Base-by-base conservation (phyloP, 345 rosid genomes). In the Syzygium grande region DNA sequence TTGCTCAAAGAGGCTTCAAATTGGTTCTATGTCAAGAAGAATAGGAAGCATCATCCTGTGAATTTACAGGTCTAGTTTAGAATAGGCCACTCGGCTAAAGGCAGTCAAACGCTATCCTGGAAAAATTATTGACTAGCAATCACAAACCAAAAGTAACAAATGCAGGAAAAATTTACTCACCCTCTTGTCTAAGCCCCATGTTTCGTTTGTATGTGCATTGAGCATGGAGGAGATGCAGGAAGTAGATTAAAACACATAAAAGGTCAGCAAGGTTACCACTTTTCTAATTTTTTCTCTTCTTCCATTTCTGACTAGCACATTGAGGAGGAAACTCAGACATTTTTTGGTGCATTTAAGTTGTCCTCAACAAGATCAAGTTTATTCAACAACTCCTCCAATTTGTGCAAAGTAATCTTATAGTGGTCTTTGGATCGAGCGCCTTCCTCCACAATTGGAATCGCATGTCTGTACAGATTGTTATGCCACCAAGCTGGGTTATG, bases 321-420 rank as follows among this genome's bases (percentile, higher is more conserved):
- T 38, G 83, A 19, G 83, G 49, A 73, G 49, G 83, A 10, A 73
- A 38, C 83, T 38, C 49, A 73, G 19, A 19, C 49, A 73, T 19
- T 73, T 38, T 19, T 13, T 38, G 49, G 83, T 38, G 49, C 49
- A 19, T 49, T 73, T 87, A 87, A 41, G 56, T 80, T 91, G 86
- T 90, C 91, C 58, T 90, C 93, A 56, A 89, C 87, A 87, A 89
- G 85, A 87, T 88, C 89, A 29, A 90, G 77, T 89, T 87, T 91
- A 89, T 89, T 91, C 87, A 91, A 87, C 89, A 93, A 87, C 85
- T 87, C 87, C 89, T 92, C 93, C 88, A 91, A 83, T 89, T 91
- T 90, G 11, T 88, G 92, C 89, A 92, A 88, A 65, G 92, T 91
- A 87, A 79, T 90, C 91, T 90, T 90, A 85, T 91, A 91, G 63